Evolutionary conservation across 371 early-diverging fungal species (phyloP).

Genomic region (Apophysomyces ossiformis): DNA sequence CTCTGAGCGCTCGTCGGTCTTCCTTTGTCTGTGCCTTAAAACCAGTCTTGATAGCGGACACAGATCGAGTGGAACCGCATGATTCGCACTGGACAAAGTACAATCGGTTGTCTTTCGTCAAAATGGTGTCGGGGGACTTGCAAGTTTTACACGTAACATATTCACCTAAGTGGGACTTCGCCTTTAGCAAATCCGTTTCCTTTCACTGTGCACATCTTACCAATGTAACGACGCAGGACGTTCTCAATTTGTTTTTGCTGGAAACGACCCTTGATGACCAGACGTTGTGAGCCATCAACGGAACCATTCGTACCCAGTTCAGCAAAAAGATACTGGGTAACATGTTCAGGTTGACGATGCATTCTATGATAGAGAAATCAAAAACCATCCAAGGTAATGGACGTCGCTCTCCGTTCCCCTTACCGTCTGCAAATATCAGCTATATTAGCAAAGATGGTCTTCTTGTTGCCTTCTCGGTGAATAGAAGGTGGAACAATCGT

Average conservation of each 20-base stretch:
- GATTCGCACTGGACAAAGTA: constrained; percentile 97
- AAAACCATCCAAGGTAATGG: not conserved
- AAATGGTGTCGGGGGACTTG: constrained; percentile 92
- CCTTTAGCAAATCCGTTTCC: not conserved
- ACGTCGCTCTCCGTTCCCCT: not conserved
- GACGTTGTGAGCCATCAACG: constrained; percentile 88
- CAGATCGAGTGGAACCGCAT: constrained; percentile 95
- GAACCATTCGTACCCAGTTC: constrained; percentile 98
- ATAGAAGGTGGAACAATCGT: constrained; percentile 92
- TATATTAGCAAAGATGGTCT: constrained; percentile 93
- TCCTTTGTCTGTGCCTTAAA: constrained; percentile 84
- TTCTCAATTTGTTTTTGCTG: constrained; percentile 98
- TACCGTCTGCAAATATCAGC: constrained; percentile 87
- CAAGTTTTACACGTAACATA: constrained; percentile 99
- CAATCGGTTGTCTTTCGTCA: constrained; percentile 96
- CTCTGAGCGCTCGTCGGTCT: constrained; percentile 57
- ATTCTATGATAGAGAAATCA: constrained; percentile 49
- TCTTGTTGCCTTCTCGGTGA: constrained; percentile 91
- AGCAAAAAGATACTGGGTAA: constrained; percentile 95
- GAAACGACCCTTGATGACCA: constrained; percentile 98
- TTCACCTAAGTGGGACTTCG: constrained; percentile 62
- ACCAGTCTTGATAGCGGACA: constrained; percentile 97
- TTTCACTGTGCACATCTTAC: constrained; percentile 26
- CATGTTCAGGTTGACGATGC: constrained; percentile 94
- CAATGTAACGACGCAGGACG: constrained; percentile 96